Percentiles rank a stretch among this genome's conserved stretches.
Evolutionary conservation across 2,329 filamentous ascomycete genomes (phyloP).

Genomic region (Talaromyces sp.): DNA sequence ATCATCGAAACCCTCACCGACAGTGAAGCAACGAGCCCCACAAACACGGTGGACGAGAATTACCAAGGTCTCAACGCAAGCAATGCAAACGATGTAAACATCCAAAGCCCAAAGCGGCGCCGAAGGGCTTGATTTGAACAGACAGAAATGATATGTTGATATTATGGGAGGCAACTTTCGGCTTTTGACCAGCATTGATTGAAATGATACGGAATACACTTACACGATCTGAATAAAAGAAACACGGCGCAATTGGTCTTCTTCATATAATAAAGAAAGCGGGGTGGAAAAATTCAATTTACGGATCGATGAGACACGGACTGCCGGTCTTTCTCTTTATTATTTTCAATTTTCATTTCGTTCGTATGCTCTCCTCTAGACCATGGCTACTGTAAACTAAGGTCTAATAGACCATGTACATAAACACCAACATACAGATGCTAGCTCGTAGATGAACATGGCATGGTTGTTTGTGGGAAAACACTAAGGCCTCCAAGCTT

Average conservation of each 20-base stretch:
- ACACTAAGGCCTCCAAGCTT: too few species aligned
- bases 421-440: neutral
- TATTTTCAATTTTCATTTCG: too few species aligned
- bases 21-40: conserved; percentile 43
- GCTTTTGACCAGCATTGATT: neutral
- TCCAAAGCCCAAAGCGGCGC: conserved; percentile 15
- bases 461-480: neutral
- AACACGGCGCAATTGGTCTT: neutral
- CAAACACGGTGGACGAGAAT: conserved; percentile 33
- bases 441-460: neutral
- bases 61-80: conserved; percentile 13
- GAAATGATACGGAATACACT: neutral
- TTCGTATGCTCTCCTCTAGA: neutral
- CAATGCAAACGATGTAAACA: neutral
- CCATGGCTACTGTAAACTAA: neutral
- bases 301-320: neutral
- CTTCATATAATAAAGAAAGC: neutral
- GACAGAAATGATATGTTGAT: neutral
- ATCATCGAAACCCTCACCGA: conserved; percentile 45
- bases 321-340: neutral
- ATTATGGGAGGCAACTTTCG: neutral
- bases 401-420: neutral
- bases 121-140: conserved; percentile 5
- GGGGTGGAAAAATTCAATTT: neutral
- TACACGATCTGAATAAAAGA: neutral